Evolutionary conservation across 306 rosid species (phyloP).

Genomic region (Vigna radiata): DNA sequence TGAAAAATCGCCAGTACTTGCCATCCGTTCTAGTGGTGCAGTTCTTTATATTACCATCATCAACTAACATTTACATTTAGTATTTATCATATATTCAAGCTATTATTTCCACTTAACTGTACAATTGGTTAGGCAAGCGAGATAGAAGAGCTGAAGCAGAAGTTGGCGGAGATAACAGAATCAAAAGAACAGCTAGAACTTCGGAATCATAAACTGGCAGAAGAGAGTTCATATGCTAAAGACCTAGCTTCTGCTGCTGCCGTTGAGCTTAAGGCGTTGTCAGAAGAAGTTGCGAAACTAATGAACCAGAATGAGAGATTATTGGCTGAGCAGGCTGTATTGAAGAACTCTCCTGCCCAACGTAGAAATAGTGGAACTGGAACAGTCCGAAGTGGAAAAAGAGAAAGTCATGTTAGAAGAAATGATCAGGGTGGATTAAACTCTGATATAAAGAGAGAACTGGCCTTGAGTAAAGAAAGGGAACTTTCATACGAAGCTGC

Average conservation of each 20-base stretch:
- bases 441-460: conserved; percentile 76
- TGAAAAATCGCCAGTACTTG: conserved; percentile 7
- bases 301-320: conserved; percentile 90
- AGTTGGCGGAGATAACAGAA: conserved; percentile 62
- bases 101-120: conserved; percentile 36
- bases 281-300: conserved; percentile 96
- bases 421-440: conserved; percentile 67
- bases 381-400: conserved; percentile 73
- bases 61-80: conserved; percentile 17
- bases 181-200: conserved; percentile 78
- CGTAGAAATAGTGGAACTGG: conserved; percentile 56
- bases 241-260: conserved; percentile 99
- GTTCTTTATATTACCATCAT: neutral
- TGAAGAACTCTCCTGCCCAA: conserved; percentile 73
- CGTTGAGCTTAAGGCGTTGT: conserved; percentile 92
- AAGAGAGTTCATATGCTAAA: conserved; percentile 95
- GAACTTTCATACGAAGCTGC: conserved; percentile 80
- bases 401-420: conserved; percentile 64
- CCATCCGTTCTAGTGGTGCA: conserved; percentile 5
- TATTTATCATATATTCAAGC: conserved; percentile 31
- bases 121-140: conserved; percentile 54
- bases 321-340: conserved; percentile 69
- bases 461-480: conserved; percentile 79
- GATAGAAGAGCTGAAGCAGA: conserved; percentile 77
- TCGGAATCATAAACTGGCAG: conserved; percentile 86